A percentile compares a stretch with the other conserved stretches of the same genome.
Conservation (phyloP, 176 grass and related monocot species). For the Microstegium vimineum region DNA sequence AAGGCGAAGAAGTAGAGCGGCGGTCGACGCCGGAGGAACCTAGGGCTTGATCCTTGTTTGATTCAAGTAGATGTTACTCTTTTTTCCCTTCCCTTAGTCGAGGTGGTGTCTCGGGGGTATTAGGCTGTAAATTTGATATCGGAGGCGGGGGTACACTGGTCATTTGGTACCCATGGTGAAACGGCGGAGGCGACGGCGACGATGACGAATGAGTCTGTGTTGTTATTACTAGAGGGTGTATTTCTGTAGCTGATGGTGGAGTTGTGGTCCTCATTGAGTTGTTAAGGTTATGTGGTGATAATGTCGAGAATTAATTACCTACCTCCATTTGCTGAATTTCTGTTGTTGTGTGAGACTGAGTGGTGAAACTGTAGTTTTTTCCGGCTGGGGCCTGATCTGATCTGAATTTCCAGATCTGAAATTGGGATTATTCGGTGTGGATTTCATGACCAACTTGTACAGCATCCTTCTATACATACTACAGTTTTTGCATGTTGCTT, state of each 20-base stretch:
- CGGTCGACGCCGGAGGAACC: neutral
- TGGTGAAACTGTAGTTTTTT: no score
- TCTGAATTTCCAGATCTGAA: neutral
- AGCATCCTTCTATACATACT: neutral
- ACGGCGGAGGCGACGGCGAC: neutral
- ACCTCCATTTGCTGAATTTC: neutral
- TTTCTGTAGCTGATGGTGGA: constrained; percentile 8
- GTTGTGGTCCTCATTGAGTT: neutral
- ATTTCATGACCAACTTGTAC: neutral
- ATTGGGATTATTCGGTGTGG: neutral
- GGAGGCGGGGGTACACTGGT: neutral
- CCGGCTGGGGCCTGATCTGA: neutral
- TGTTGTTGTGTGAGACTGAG: no score
- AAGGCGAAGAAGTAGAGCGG: constrained; percentile 72
- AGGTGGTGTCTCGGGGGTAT: neutral
- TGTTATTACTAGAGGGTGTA: neutral
- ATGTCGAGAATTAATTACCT: neutral
- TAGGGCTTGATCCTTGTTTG: neutral
- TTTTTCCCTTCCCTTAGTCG: neutral
- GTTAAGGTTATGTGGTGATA: neutral
- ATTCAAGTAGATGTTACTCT: neutral
- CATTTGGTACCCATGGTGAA: constrained; percentile 6
- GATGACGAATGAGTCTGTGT: neutral
- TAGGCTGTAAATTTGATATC: constrained; percentile 58
- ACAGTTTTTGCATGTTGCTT: neutral